Evolutionary conservation across 1,284 basidiomycete genomes (phyloP), one percentile per base, ranked within the genome.

Genomic region (Limonomyces culmigenus): DNA sequence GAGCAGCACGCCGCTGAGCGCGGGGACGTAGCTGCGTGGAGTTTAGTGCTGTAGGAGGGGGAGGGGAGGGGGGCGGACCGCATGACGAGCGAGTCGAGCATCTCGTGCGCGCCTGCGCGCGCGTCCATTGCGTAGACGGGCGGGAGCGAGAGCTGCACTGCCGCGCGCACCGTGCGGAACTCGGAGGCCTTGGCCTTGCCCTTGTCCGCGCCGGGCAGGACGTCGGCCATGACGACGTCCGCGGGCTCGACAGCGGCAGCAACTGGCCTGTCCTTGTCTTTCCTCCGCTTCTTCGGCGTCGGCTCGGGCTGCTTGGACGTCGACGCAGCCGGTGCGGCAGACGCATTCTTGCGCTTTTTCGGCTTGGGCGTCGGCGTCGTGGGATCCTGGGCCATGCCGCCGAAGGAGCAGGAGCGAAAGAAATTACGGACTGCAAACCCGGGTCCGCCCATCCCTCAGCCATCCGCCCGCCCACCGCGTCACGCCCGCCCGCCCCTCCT

Each of bases 11-110:
- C 89, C 91, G 38, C 71, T 66, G 33, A 97, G 63, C 16, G 86
- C 75, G 16, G 86, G 81, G 33, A 93, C 74, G 56, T 96, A 93
- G 56, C 92, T 96, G 42, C 30, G 5, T 8, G 32, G 40, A 23
- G 35, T 38, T 40, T 34, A 36, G n/a, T 21, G 41, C 14, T 14
- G 18, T 25, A 13, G 18, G 27, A 25, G 35, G 13, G 33, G 27
- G 14, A 17, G 29, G n/a, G 6, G 14, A 10, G 33, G 25, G 17
- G 34, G 19, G 57, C 74, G 51, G 50, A 89, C 89, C 85, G 72
- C 89, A 95, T 93, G 17, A 93, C 60, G 78, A 92, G 81, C 8
- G 80, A 84, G 53, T 95, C 87, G 19, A 96, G 59, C 67, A 88
- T 76, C 56, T 96, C 88, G 47, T 78, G 70, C 11, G 76, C 84